These are phyloP conservation scores for Cytospora piceicola DNA, from an alignment of 2,329 filamentous ascomycete genomes.

Conservation along the genomic window DNA sequence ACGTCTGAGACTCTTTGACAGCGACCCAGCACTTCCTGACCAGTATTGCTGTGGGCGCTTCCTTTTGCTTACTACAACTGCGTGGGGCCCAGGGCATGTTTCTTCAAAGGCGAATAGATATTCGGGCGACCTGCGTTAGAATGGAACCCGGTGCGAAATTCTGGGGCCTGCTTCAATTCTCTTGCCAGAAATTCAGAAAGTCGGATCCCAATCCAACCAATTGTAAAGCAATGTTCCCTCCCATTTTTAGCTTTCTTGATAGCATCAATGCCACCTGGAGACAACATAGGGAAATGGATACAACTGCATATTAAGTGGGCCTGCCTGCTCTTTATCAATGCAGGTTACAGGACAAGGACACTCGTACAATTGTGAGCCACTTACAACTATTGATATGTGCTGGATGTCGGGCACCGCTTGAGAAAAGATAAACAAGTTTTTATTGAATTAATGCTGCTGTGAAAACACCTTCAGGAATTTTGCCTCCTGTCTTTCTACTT, in stretches of 20 bases:
- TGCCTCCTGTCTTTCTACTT: not conserved
- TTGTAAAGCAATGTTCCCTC: not conserved
- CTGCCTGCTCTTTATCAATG: constrained; percentile 3
- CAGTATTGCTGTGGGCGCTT: not conserved
- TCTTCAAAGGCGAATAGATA: not conserved
- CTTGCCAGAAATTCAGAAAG: not conserved
- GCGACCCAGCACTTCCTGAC: not conserved
- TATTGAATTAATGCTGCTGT: not conserved
- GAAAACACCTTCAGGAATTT: not conserved
- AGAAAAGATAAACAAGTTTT: not conserved
- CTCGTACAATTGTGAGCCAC: not conserved
- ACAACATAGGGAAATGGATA: constrained; percentile 1
- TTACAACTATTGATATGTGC: not conserved
- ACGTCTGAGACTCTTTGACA: not conserved
- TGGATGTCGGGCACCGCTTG: not conserved
- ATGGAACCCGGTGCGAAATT: not conserved
- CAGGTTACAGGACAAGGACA: constrained; percentile 2
- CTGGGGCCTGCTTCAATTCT: not conserved
- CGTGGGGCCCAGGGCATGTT: not conserved
- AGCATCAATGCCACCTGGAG: not conserved
- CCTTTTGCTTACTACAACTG: not conserved
- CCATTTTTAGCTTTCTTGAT: not conserved
- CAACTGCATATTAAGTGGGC: constrained; percentile 4
- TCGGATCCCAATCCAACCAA: not conserved
- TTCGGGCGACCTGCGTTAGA: not conserved